Conservation (phyloP, 441 rosid genomes). For the Bocquillonia castaneifolia region DNA sequence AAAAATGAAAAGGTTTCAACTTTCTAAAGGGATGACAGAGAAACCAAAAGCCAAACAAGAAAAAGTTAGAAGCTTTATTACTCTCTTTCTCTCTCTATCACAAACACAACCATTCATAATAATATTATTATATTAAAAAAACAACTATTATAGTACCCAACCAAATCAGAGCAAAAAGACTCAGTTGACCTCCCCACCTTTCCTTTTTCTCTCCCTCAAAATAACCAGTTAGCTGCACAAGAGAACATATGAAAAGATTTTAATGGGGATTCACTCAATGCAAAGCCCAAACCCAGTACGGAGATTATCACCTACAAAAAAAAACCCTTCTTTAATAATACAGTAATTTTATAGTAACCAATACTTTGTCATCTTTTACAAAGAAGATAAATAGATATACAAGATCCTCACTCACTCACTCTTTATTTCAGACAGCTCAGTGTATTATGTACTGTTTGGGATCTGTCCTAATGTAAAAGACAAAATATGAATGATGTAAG, state of each 20-base stretch:
- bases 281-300: slow-evolving; percentile 20
- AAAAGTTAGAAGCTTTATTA: slow-evolving; percentile 15
- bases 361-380: neutral
- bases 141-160: neutral
- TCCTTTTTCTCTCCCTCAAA: neutral
- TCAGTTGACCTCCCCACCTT: slow-evolving; percentile 21
- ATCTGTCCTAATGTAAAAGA: slow-evolving; percentile 29
- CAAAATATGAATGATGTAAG: slow-evolving; percentile 15
- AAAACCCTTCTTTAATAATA: slow-evolving; percentile 13
- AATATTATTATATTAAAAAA: neutral
- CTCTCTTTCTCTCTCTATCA: slow-evolving; percentile 13
- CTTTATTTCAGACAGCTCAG: slow-evolving; percentile 3
- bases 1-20: slow-evolving; percentile 13
- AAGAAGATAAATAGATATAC: neutral
- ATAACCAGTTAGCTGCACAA: neutral
- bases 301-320: neutral
- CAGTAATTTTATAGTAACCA: slow-evolving; percentile 17
- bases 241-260: neutral
- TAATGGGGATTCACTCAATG: neutral
- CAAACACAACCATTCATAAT: neutral
- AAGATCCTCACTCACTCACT: slow-evolving; percentile 16
- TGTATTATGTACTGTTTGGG: slow-evolving; percentile 22
- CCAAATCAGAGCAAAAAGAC: slow-evolving; percentile 23
- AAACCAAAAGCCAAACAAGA: neutral
- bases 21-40: slow-evolving; percentile 8